A percentile compares a stretch with the other conserved stretches of the same genome.
phyloP scores from a whole-genome alignment of 225 moss, liverwort and hornwort genomes.

The Sphagnum contortum region DNA sequence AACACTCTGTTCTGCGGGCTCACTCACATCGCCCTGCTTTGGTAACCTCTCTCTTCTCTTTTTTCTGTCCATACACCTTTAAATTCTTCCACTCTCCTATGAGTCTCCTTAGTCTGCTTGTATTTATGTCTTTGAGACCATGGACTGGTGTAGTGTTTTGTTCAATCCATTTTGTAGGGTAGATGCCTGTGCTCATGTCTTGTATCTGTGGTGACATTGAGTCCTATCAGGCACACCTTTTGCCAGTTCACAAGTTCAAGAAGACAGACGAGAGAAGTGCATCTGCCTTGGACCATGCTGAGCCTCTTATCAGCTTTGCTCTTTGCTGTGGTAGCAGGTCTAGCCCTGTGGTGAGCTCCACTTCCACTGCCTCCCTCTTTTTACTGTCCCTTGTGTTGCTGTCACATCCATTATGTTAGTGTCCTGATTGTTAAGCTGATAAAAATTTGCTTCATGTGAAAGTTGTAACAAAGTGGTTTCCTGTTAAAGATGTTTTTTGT shows the following conservation, averaged over 20 bases:
- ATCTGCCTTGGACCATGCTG: slow-evolving; percentile 63
- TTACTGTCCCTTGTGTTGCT: neutral
- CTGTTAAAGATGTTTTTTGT: no score
- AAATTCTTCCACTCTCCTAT: slow-evolving; percentile 6
- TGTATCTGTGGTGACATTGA: slow-evolving; percentile 29
- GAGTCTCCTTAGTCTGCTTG: neutral
- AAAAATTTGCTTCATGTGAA: no score
- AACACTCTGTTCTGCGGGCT: slow-evolving; percentile 77
- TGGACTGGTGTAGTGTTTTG: no score
- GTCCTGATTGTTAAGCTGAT: no score
- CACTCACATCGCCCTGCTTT: slow-evolving; percentile 77
- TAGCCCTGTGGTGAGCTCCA: slow-evolving; percentile 61
- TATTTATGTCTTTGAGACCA: neutral
- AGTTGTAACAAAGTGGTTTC: no score
- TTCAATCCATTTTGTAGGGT: no score
- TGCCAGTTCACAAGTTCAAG: slow-evolving; percentile 70
- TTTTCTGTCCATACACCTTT: neutral
- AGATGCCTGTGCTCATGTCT: slow-evolving; percentile 11
- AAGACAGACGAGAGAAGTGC: slow-evolving; percentile 51
- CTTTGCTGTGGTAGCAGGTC: slow-evolving; percentile 85
- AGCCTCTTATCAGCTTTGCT: slow-evolving; percentile 90
- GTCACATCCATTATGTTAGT: no score
- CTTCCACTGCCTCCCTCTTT: neutral
- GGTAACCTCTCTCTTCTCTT: slow-evolving; percentile 30
- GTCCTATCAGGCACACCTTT: slow-evolving; percentile 70